Conservation (phyloP, 352 stramenopile species). For the Elongisporangium undulatum region DNA sequence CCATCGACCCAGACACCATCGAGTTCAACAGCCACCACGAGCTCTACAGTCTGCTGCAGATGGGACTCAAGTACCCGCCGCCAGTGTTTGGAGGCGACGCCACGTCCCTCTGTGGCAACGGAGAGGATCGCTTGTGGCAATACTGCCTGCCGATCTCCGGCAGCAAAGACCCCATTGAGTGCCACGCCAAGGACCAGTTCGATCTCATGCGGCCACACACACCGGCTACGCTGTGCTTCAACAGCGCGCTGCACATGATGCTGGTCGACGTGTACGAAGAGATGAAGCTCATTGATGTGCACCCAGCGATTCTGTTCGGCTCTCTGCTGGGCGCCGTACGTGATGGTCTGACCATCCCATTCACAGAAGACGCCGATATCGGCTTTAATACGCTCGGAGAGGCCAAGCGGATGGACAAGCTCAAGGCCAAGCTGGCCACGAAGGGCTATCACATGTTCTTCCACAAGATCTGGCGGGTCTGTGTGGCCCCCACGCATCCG, state of each 20-base stretch:
- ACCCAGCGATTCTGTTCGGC: slow-evolving; percentile 22
- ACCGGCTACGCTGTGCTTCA: slow-evolving; percentile 11
- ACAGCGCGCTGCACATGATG: slow-evolving; percentile 31
- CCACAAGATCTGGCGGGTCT: slow-evolving; percentile 32
- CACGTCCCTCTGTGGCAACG: too few species aligned
- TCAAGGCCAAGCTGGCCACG: slow-evolving; percentile 16
- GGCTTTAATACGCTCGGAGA: slow-evolving; percentile 12
- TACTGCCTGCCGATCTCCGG: slow-evolving; percentile 31
- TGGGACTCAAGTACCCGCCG: too few species aligned
- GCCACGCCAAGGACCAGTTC: slow-evolving; percentile 15
- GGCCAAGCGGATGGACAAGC: slow-evolving; percentile 2
- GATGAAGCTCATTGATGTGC: slow-evolving; percentile 5
- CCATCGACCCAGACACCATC: too few species aligned
- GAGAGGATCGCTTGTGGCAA: slow-evolving; percentile 17
- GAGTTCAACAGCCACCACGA: too few species aligned
- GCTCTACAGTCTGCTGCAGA: too few species aligned
- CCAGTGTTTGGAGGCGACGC: too few species aligned
- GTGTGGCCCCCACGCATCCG: slow-evolving; percentile 34
- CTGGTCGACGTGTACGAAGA: slow-evolving; percentile 27
- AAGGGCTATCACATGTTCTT: slow-evolving; percentile 41
- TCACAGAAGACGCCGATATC: slow-evolving; percentile 35
- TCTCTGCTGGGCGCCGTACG: slow-evolving; percentile 34
- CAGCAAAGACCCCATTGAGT: slow-evolving; percentile 18
- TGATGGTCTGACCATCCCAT: slow-evolving; percentile 28
- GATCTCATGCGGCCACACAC: slow-evolving; percentile 12